Percentiles rank a stretch among this genome's conserved stretches.
Conservation (phyloP, 2,329 filamentous ascomycete species). For the Onygena corvina region DNA sequence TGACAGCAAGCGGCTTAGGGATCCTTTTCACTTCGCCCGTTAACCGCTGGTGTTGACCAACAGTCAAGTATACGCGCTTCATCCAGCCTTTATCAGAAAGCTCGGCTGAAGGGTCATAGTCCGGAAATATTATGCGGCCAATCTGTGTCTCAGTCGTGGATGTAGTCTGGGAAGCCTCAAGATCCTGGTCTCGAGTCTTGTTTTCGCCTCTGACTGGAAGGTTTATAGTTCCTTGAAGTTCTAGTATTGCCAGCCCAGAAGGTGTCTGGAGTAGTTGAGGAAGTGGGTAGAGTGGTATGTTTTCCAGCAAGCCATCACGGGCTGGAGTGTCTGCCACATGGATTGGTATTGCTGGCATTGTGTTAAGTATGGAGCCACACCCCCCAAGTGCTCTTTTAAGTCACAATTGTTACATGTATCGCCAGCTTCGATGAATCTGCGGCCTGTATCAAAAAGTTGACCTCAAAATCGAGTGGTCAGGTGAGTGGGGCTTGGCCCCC, state of each 20-base stretch:
- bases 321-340: conserved; percentile 20
- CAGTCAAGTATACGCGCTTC: conserved; percentile 77
- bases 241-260: conserved; percentile 74
- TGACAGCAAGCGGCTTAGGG: conserved; percentile 62
- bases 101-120: conserved; percentile 47
- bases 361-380: not conserved
- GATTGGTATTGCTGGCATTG: conserved; percentile 35
- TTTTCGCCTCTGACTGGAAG: conserved; percentile 40
- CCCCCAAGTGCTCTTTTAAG: not conserved
- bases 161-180: conserved; percentile 11
- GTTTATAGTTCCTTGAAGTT: conserved; percentile 86
- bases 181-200: conserved; percentile 16
- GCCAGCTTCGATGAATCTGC: not conserved
- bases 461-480: no score
- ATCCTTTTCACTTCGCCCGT: conserved; percentile 85
- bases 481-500: no score
- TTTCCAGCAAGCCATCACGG: not conserved
- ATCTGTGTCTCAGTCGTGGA: conserved; percentile 41
- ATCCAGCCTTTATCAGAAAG: conserved; percentile 57
- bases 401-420: not conserved
- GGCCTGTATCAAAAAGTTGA: not conserved
- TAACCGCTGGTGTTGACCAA: conserved; percentile 78
- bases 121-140: conserved; percentile 66
- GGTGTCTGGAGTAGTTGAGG: conserved; percentile 80
- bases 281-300: conserved; percentile 44